Conservation (phyloP, 139 green algal genomes). For the Pseudopediastrum boryanum region DNA sequence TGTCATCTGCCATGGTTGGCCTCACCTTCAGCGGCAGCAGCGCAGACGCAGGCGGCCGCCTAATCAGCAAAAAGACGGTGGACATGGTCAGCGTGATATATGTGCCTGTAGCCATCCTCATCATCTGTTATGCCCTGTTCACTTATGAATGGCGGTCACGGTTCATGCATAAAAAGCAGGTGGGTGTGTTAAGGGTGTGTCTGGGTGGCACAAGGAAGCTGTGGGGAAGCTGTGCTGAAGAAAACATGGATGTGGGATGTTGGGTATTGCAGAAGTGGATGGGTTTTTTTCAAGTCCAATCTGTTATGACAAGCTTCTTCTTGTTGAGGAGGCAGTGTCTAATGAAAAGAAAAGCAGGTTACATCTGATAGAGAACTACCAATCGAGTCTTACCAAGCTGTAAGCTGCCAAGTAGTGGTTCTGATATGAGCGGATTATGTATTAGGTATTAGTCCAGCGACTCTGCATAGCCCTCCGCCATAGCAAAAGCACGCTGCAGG, state of each 20-base stretch:
- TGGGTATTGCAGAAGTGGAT: no score
- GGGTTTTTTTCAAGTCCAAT: no score
- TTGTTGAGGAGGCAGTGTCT: no score
- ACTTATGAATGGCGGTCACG: constrained; percentile 78
- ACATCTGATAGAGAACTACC: no score
- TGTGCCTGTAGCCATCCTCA: constrained; percentile 82
- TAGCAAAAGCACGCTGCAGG: no score
- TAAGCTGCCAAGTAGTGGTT: no score
- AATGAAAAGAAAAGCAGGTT: no score
- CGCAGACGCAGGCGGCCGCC: constrained; percentile 17
- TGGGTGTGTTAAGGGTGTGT: constrained; percentile 13
- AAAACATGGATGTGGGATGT: background rate
- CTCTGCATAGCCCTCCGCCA: no score
- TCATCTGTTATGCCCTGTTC: constrained; percentile 84
- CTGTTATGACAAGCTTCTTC: no score
- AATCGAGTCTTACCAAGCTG: no score
- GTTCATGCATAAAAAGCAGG: constrained; percentile 83
- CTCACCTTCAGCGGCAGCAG: constrained; percentile 50
- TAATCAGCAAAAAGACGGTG: constrained; percentile 72
- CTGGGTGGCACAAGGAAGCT: background rate
- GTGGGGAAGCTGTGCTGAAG: background rate
- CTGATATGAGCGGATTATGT: no score
- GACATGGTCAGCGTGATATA: constrained; percentile 78
- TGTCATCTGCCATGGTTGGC: constrained; percentile 79
- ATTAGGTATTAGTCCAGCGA: no score